Evolutionary conservation across 2,329 filamentous ascomycete genomes (phyloP), one percentile per base, ranked within the genome.

Genomic region (Colletotrichum sp.): DNA sequence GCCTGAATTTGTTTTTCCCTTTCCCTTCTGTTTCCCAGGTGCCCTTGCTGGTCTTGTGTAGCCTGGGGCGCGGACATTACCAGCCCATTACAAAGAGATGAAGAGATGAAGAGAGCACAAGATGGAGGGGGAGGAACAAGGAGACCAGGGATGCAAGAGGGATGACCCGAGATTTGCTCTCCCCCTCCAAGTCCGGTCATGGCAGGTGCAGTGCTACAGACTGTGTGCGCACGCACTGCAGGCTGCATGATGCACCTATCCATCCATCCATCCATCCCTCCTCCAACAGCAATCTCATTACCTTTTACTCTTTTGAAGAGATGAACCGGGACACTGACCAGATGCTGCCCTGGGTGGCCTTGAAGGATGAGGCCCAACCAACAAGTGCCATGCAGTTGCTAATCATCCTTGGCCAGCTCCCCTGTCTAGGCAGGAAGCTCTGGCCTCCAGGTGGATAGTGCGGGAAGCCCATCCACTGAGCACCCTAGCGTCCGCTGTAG

Each of bases 391-490:
- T 64, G 36, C 36, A 66, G 62, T 64, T 64, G 62, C 62, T 64
- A 64, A 64, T 39, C 34, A 30, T 59, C 55, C 55, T 30, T 59
- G 55, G 55, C 34, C 32, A 39, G 65, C 10, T 65, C 12, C n/a
- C 30, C 10, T 26, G 21, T 28, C 16, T 15, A 32, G 30, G 32
- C 5, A 72, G 63, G 63, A 72, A 72, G 63, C 73, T 68, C 39
- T 75, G 72, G 64, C 63, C 69, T 32, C 24, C 28, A 10, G 69
- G 63, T 63, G 62, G 69, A 71, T 67, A 63, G 52, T 57, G 72
- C 69, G 63, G 69, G 55, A 72, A 57, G 34, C 39, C 72, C 69
- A 69, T 75, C 72, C 72, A 75, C 69, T 75, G 66, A 75, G 30
- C 49, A 32, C 21, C n/a, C 69, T 75, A 75, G 72, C 57, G 69